Evolutionary conservation across 352 stramenopile species (phyloP).

Genomic region (Phytopythium mirpurense): DNA sequence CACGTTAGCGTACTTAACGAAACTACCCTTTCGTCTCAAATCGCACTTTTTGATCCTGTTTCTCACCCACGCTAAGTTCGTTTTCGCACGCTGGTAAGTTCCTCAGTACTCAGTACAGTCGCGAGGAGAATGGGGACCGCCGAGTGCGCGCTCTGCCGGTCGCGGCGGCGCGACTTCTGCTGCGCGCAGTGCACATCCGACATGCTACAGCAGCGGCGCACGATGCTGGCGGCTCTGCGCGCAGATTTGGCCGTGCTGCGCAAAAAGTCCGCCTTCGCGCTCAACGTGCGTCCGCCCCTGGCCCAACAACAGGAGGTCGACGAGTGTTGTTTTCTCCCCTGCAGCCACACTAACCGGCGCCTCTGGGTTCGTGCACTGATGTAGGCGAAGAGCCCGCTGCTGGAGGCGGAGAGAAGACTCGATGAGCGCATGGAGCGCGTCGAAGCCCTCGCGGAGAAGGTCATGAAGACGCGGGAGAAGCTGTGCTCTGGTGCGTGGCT

Average conservation of each 20-base stretch:
- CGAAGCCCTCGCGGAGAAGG: slow-evolving; percentile 43
- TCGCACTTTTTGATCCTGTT: neutral
- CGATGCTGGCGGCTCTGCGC: slow-evolving; percentile 66
- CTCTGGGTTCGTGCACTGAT: too few species aligned
- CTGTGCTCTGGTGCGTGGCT: slow-evolving; percentile 43
- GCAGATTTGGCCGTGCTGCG: slow-evolving; percentile 75
- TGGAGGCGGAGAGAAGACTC: slow-evolving; percentile 45
- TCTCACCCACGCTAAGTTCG: too few species aligned
- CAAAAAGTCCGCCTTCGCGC: slow-evolving; percentile 67
- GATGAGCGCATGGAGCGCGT: slow-evolving; percentile 51
- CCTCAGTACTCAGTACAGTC: too few species aligned
- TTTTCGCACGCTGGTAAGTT: too few species aligned
- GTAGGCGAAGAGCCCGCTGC: slow-evolving; percentile 49
- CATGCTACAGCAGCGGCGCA: slow-evolving; percentile 71
- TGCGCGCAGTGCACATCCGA: slow-evolving; percentile 62
- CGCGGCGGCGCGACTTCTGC: slow-evolving; percentile 39
- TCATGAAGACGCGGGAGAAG: slow-evolving; percentile 66
- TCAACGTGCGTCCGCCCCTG: slow-evolving; percentile 42
- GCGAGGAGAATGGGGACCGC: slow-evolving; percentile 31
- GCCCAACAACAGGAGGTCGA: too few species aligned
- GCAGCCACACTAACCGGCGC: too few species aligned
- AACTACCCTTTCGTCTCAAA: too few species aligned
- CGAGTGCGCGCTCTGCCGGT: slow-evolving; percentile 59
- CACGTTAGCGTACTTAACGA: too few species aligned
- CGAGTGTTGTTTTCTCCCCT: too few species aligned